Base-by-base conservation (phyloP, 73 alveolate species). In the Stentor roeselii region DNA sequence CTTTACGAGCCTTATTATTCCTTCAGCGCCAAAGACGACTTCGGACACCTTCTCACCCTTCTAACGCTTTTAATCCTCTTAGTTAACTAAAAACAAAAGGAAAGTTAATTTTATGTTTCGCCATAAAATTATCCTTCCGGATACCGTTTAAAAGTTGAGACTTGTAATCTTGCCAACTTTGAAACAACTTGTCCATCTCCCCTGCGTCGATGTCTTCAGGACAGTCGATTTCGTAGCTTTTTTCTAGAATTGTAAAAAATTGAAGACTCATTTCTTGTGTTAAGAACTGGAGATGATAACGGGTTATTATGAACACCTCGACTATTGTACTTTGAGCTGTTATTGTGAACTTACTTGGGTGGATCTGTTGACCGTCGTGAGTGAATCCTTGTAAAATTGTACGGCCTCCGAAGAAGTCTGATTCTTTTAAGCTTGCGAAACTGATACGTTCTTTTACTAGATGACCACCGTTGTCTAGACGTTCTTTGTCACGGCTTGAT, bases 291-390 rank as follows among this genome's bases (percentile, higher is more conserved):
- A 67, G 41, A 34, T 67, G 80, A 32, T 67, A 67, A 1, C 34
- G 21, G 21, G 80, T 67, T 21, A 67, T 30, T 67, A 67, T 67
- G 27, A 30, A 21, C 21, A 67, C 1, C 34, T 67, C 80, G 27
- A 67, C 14, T 21, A 21, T n/a, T 67, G 80, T 27, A 21, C 67
- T 50, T 2, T 67, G 80, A 67, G 41, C 80, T 67, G 34, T 67
- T 21, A 21, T 11, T 21, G 37, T 30, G 34, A 1, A 67, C 37
- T 67, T 67, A 27, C 15, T 21, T 1, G 37, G n/a, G 0, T 21
- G 14, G 21, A 30, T 11, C 42, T 67, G 42, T 30, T n/a, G 37
- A 1, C 2, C 34, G 11, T 67, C 41, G 15, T 11, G 15, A 27
- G 37, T 2, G 34, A 27, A 21, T 67, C 80, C 80, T 67, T 67